Conservation (phyloP, 345 rosid genomes). For the Turritis glabra region DNA sequence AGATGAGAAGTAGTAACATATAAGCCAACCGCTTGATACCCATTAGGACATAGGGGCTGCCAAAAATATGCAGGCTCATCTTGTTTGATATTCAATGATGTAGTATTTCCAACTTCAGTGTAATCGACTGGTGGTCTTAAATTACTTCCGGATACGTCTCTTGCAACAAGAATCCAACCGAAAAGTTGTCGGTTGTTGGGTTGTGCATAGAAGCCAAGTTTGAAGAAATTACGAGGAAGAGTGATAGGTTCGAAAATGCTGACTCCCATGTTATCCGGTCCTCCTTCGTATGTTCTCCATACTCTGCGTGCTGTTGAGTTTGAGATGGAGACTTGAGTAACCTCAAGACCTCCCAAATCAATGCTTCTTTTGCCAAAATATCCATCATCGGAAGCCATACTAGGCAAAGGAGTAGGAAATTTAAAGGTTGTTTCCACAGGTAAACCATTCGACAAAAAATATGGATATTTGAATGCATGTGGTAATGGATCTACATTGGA, state of each 20-base stretch:
- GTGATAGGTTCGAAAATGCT: slow-evolving; percentile 58
- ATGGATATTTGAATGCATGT: neutral
- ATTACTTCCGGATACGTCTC: too few relatives aligned
- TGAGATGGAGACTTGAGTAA: slow-evolving; percentile 53
- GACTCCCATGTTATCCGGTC: slow-evolving; percentile 54
- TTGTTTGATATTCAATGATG: slow-evolving; percentile 50
- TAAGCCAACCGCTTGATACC: slow-evolving; percentile 63
- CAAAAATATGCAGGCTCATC: slow-evolving; percentile 62
- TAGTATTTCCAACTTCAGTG: slow-evolving; percentile 67
- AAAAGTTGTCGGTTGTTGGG: slow-evolving; percentile 52
- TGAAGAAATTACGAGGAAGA: slow-evolving; percentile 43
- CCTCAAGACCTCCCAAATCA: slow-evolving; percentile 63
- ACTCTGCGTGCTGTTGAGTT: slow-evolving; percentile 38
- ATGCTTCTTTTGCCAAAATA: slow-evolving; percentile 55
- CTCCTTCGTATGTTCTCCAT: too few relatives aligned
- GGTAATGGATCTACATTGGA: neutral
- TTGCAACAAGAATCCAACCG: slow-evolving; percentile 66
- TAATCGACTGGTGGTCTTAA: slow-evolving; percentile 60
- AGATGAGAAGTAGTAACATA: slow-evolving; percentile 47
- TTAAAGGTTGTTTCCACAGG: slow-evolving; percentile 52
- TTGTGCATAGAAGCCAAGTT: slow-evolving; percentile 61
- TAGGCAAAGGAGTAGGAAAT: slow-evolving; percentile 53
- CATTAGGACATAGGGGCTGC: slow-evolving; percentile 67
- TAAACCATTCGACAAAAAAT: slow-evolving; percentile 13
- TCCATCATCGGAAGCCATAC: slow-evolving; percentile 48